Evolutionary conservation across 2,329 filamentous ascomycete genomes (phyloP), one percentile per base, ranked within the genome.

Genomic region (Cytospora mali): DNA sequence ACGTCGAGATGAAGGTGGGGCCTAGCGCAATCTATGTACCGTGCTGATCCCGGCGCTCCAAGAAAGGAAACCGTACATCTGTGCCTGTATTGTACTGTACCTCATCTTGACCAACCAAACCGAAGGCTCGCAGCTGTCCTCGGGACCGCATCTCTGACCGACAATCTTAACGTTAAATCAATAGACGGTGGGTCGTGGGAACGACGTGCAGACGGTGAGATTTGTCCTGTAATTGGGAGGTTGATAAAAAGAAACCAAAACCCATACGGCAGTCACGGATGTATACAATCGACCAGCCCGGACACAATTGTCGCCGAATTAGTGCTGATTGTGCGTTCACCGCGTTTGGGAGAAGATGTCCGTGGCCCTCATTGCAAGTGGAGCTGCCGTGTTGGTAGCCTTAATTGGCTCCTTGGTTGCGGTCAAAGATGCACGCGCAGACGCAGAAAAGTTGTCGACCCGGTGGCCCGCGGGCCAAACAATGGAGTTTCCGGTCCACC

Each of bases 391-490:
- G 42, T n/a, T 42, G 39, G 18, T 31, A n/a, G 16, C 9, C 3
- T 53, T n/a, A 51, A 42, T 31, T 46, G 49, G 49, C 49, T 51
- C 25, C 28, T 29, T 31, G 51, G 51, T 21, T 33, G 49, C 16
- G 48, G 18, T 16, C 42, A 33, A 60, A 48, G 10, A 29, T 16
- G 27, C 49, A 51, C 14, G 50, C 35, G 6, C 23, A 33, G 35
- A 23, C 4, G 6, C 16, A 39, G 23, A 31, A 21, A 33, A 1
- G 21, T 25, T 13, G 23, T 59, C 27, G 18, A 53, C n/a, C 42
- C 13, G 57, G 39, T 48, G 33, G 16, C n/a, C 49, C 28, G 57
- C 35, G n/a, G 35, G 57, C 28, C 33, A 53, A 27, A 53, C 23
- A 31, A 31, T 23, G 25, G 21, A 16, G 42, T 21, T n/a, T 54